Conservation (phyloP, 495 filamentous ascomycete genomes). For the Neurospora sp. region DNA sequence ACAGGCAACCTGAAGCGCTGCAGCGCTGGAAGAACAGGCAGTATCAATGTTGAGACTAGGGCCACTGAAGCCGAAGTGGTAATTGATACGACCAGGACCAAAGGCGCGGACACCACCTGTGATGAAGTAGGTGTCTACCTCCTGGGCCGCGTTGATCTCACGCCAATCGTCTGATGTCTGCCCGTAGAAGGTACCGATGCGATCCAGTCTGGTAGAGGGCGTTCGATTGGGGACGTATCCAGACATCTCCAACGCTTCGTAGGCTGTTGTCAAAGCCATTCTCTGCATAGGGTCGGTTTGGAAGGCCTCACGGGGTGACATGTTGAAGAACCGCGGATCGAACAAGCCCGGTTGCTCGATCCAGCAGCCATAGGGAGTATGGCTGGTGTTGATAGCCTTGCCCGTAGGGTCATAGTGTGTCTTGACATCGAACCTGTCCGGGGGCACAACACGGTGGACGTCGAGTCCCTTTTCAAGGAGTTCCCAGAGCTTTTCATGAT, state of each 20-base stretch:
- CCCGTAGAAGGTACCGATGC: slow-evolving; percentile 87
- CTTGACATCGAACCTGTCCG: slow-evolving; percentile 69
- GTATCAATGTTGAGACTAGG: slow-evolving; percentile 83
- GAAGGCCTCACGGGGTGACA: slow-evolving; percentile 84
- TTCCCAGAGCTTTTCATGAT: slow-evolving; percentile 60
- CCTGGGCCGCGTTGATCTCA: slow-evolving; percentile 81
- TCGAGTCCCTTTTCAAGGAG: slow-evolving; percentile 57
- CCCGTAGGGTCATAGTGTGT: slow-evolving; percentile 69
- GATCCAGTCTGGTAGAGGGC: slow-evolving; percentile 69
- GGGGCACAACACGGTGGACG: slow-evolving; percentile 51
- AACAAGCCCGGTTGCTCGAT: slow-evolving; percentile 79
- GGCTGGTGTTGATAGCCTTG: slow-evolving; percentile 66
- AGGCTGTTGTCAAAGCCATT: slow-evolving; percentile 71
- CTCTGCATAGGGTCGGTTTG: slow-evolving; percentile 88
- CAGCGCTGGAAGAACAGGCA: slow-evolving; percentile 78
- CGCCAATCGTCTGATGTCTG: slow-evolving; percentile 89
- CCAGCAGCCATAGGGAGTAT: slow-evolving; percentile 82
- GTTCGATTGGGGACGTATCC: slow-evolving; percentile 83
- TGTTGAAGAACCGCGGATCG: slow-evolving; percentile 87
- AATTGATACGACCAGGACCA: slow-evolving; percentile 77
- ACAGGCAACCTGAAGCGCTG: slow-evolving; percentile 77
- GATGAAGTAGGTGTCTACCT: slow-evolving; percentile 91
- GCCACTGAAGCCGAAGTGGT: slow-evolving; percentile 78
- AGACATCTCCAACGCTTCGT: slow-evolving; percentile 85
- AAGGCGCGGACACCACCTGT: slow-evolving; percentile 84